phyloP scores from a whole-genome alignment of 805 yeast species.

The Spathaspora passalidarum region DNA sequence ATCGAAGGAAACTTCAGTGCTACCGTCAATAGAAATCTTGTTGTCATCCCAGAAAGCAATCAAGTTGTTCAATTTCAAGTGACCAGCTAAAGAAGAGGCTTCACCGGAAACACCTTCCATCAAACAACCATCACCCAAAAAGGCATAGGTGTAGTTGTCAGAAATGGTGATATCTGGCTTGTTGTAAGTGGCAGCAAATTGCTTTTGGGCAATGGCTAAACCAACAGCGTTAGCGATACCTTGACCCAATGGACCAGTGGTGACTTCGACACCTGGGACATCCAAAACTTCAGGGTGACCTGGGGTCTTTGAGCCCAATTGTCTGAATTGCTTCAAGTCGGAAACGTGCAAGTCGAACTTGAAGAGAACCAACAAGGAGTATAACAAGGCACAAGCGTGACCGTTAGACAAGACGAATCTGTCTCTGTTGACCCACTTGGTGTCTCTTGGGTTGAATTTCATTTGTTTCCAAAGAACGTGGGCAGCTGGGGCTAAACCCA shows the following conservation, averaged over 20 bases:
- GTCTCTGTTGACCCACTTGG: slow-evolving; percentile 92
- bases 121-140: slow-evolving; percentile 97
- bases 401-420: slow-evolving; percentile 95
- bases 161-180: slow-evolving; percentile 75
- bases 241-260: slow-evolving; percentile 99
- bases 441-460: slow-evolving; percentile 87
- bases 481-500: slow-evolving; percentile 96
- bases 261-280: slow-evolving; percentile 90
- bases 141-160: slow-evolving; percentile 71
- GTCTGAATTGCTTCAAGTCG: slow-evolving; percentile 89
- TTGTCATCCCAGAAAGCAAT: slow-evolving; percentile 96
- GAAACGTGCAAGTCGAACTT: slow-evolving; percentile 81
- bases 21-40: slow-evolving; percentile 95
- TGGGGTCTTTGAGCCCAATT: slow-evolving; percentile 85
- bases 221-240: slow-evolving; percentile 97
- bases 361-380: slow-evolving; percentile 78
- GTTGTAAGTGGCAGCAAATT: slow-evolving; percentile 90
- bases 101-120: slow-evolving; percentile 97
- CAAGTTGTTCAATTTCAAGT: slow-evolving; percentile 86
- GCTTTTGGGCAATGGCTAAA: slow-evolving; percentile 90
- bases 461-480: slow-evolving; percentile 79
- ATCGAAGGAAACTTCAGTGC: slow-evolving; percentile 84
- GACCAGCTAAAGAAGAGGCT: slow-evolving; percentile 95
- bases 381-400: slow-evolving; percentile 89
- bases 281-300: slow-evolving; percentile 93